Base-by-base conservation (phyloP, 208 protist genomes). In the Trypanosoma congolense region DNA sequence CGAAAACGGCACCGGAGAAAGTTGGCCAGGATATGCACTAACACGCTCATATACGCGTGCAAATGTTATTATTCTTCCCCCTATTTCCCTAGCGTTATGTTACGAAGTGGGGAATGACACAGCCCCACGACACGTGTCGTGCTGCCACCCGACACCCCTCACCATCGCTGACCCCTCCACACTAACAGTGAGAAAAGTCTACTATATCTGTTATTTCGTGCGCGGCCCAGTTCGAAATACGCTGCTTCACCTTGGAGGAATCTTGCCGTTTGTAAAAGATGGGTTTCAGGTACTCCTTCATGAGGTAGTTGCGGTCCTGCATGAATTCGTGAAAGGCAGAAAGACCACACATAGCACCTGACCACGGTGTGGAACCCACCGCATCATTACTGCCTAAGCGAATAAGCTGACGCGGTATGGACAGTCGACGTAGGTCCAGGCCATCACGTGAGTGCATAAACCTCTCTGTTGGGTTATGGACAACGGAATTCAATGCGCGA, bases 201-300 rank as follows among this genome's bases (percentile, higher is more conserved):
- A 81, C 67, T 33, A 87, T 62, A 51, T 90, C 83, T 4, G 80
- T 93, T 46, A 87, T 75, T 35, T 84, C 87, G 26, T 77, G 56
- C 12, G 60, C 71, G 18, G 70, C 43, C 87, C 87, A 93, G 31
- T 76, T 64, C 19, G 64, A 67, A 19, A 93, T 75, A 28, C 73
- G 65, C 60, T 77, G 67, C 68, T 76, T 77, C 18, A 90, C 74
- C 66, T 84, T 86, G 21, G 65, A 49, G 49, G 77, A 67, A 56
- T 93, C 83, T 64, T 90, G 82, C 65, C 78, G 80, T 61, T 89
- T 88, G 76, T 85, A 93, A 57, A 90, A 93, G 31, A 84, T 55
- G 1, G 87, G 87, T 49, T 79, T 51, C 46, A 75, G 72, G 52
- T 85, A 89, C 49, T 90, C 83, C 58, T 80, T 86, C 29, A 83